Evolutionary conservation across 495 filamentous ascomycete species (phyloP).

Genomic region (Entonaema liquescens): DNA sequence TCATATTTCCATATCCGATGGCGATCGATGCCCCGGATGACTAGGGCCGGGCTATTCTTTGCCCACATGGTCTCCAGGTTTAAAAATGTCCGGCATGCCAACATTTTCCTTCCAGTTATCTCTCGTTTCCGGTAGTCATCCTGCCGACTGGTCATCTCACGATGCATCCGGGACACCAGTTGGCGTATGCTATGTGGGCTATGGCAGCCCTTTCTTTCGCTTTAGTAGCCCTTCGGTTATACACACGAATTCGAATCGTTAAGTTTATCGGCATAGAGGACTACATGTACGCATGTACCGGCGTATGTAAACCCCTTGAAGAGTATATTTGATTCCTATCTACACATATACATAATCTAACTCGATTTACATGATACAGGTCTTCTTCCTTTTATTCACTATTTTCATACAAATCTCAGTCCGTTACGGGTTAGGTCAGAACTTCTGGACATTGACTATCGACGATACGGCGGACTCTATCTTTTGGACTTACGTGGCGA

Average conservation of each 20-base stretch:
- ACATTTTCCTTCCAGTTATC: constrained; percentile 6
- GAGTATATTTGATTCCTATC: background rate
- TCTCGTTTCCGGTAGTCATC: constrained; percentile 20
- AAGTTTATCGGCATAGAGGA: constrained; percentile 52
- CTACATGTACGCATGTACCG: constrained; percentile 48
- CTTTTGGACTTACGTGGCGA: constrained; percentile 52
- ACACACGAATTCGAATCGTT: constrained; percentile 50
- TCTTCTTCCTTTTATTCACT: constrained; percentile 49
- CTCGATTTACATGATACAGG: background rate
- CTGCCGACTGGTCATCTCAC: constrained; percentile 1
- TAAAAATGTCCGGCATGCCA: constrained; percentile 14
- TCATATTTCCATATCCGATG: constrained; percentile 5
- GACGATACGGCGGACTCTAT: constrained; percentile 49
- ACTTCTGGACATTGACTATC: constrained; percentile 44
- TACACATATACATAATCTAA: background rate
- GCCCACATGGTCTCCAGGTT: constrained; percentile 11
- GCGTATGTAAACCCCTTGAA: constrained; percentile 29
- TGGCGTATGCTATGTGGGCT: constrained; percentile 51
- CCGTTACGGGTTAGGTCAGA: constrained; percentile 46
- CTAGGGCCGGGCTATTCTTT: background rate
- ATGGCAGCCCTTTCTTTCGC: constrained; percentile 46
- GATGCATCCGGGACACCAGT: constrained; percentile 43
- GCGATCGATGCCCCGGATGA: constrained; percentile 17
- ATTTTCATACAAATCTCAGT: constrained; percentile 50
- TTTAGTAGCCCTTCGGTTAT: constrained; percentile 48